Conservation (phyloP, 495 filamentous ascomycete genomes). For the Glonium stellatum region DNA sequence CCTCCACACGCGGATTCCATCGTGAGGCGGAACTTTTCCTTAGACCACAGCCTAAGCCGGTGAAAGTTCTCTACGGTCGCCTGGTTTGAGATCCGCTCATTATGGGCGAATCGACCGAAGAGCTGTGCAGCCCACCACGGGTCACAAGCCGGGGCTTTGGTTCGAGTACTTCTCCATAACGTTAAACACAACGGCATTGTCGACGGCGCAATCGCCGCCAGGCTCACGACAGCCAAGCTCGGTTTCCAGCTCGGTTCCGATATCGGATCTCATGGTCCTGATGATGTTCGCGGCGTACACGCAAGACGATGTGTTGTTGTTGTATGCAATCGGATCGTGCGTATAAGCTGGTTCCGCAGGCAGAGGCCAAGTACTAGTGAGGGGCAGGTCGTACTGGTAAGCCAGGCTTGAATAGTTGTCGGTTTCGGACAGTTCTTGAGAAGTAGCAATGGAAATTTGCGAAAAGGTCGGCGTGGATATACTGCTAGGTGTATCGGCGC, state of each 20-base stretch:
- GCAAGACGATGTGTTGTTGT: conserved; percentile 29
- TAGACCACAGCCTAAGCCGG: background rate
- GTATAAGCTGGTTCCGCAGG: conserved; percentile 3
- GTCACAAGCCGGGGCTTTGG: conserved; percentile 3
- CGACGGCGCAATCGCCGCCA: conserved; percentile 37
- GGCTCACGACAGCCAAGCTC: conserved; percentile 40
- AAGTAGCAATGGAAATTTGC: conserved; percentile 5
- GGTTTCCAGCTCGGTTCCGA: conserved; percentile 34
- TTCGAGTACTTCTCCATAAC: conserved; percentile 37
- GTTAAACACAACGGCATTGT: conserved; percentile 40
- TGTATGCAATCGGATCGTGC: conserved; percentile 5
- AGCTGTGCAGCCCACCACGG: background rate
- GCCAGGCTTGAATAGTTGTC: conserved; percentile 6
- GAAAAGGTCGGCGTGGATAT: conserved; percentile 7
- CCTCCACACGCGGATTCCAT: background rate
- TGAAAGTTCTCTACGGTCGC: background rate
- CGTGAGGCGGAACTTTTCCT: background rate
- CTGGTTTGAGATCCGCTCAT: background rate
- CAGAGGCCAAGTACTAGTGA: conserved; percentile 15
- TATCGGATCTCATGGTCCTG: conserved; percentile 30
- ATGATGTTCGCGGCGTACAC: conserved; percentile 34
- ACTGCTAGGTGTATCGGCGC: conserved; percentile 13
- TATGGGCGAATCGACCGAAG: background rate
- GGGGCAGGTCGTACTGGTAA: conserved; percentile 20
- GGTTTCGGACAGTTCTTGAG: conserved; percentile 5